Evolutionary conservation across 2,329 filamentous ascomycete species (phyloP), one percentile per base, ranked within the genome.

Genomic region (Laburnicola sp.): DNA sequence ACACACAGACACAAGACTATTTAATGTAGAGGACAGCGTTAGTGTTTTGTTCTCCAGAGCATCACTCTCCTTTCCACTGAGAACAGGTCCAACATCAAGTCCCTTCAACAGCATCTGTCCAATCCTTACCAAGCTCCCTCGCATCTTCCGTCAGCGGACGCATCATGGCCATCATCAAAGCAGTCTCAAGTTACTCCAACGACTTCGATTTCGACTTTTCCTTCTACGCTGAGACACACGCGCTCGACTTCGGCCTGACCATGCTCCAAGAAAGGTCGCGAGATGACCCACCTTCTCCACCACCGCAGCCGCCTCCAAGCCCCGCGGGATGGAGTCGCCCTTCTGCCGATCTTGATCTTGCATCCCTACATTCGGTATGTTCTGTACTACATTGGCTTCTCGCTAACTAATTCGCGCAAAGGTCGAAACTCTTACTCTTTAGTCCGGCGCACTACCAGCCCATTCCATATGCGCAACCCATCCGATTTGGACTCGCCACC

Each of bases 221-320:
- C 11, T 26, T 39, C 25, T 23, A 39, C 31, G 31, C 28, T 27
- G 49, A 38, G 25, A 37, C n/a, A 31, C 28, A 35, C 48, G 51
- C 48, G 4, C 31, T 38, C 37, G 32, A 43, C 23, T 35, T 43
- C 48, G 48, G 36, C 27, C 26, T 49, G 31, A 34, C 50, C 21
- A 26, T 49, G 23, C 54, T 56, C 30, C 60, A 60, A 44, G 50
- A 65, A 25, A 41, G 50, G 26, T 72, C 70, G 45, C 66, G 68
- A 57, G 69, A 70, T 21, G 72, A 75, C 34, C 69, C 72, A 7
- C 72, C 71, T 27, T 73, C 72, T 26, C 72, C 72, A 26, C 72
- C 72, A 25, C 70, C 71, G 28, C 71, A 73, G 51, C 72, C 71
- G 10, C 72, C 72, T 37, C 71, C 71, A 62, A 75, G 72, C 37